Conservation (phyloP, 1,139 yeast genomes). For the Candida tropicalis region DNA sequence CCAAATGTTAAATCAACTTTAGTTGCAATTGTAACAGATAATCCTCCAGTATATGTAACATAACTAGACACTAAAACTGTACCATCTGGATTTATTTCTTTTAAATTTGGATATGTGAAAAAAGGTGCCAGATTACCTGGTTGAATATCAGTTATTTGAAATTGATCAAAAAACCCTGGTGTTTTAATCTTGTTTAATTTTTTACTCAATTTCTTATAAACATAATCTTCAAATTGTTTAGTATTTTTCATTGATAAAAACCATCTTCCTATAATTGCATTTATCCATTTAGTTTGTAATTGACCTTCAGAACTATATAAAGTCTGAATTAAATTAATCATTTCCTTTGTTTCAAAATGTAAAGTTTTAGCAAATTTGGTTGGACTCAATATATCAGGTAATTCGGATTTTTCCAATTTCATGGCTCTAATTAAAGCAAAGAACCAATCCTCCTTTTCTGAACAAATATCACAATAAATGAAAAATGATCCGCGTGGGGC, state of each 20-base stretch:
- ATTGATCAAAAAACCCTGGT: conserved; percentile 86
- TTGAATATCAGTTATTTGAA: conserved; percentile 69
- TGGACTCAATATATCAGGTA: conserved; percentile 28
- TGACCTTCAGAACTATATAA: conserved; percentile 83
- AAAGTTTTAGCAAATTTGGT: conserved; percentile 66
- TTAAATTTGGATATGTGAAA: conserved; percentile 70
- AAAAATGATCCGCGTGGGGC: conserved; percentile 66
- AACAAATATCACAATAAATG: conserved; percentile 74
- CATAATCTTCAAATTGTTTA: conserved; percentile 56
- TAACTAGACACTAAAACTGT: conserved; percentile 63
- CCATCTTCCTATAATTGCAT: conserved; percentile 80
- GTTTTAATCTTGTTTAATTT: conserved; percentile 78
- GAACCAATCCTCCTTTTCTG: conserved; percentile 91
- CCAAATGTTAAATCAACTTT: conserved; percentile 76
- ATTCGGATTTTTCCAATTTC: conserved; percentile 32
- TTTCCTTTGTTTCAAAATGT: conserved; percentile 70
- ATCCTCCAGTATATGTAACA: conserved; percentile 69
- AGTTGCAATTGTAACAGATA: conserved; percentile 77
- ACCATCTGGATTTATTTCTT: conserved; percentile 81
- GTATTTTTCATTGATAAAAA: conserved; percentile 79
- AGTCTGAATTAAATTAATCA: conserved; percentile 72
- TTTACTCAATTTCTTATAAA: conserved; percentile 62
- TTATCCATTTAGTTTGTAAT: conserved; percentile 84
- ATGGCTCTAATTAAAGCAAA: conserved; percentile 80
- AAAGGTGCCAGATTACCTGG: conserved; percentile 84